Evolutionary conservation across 768 basidiomycete genomes (phyloP).

Genomic region (Tremella mesenterica): DNA sequence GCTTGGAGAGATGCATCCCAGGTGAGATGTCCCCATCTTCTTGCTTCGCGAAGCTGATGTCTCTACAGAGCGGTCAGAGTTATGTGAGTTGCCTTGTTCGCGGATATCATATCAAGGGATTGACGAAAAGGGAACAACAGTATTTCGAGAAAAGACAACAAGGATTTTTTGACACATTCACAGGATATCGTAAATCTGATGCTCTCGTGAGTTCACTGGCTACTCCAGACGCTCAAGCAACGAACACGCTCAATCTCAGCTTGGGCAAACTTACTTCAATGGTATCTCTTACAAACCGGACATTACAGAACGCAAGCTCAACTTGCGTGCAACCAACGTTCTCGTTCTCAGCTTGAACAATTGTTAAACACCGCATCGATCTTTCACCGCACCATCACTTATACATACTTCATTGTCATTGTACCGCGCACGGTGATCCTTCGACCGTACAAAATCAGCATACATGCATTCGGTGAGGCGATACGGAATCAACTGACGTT

Average conservation of each 20-base stretch:
- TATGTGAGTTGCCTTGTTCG: conserved; percentile 7
- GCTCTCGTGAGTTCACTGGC: conserved; percentile 5
- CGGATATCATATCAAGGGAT: not conserved
- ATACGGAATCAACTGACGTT: no score
- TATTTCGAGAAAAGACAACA: conserved; percentile 24
- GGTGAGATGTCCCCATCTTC: conserved; percentile 8
- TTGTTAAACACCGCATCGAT: no score
- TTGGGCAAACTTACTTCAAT: conserved; percentile 16
- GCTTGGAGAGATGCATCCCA: conserved; percentile 29
- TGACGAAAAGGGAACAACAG: conserved; percentile 24
- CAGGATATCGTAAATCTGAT: conserved; percentile 27
- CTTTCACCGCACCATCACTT: no score
- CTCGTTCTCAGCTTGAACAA: conserved; percentile 18
- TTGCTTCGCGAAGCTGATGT: not conserved
- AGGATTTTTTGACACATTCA: conserved; percentile 23
- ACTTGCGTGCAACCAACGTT: conserved; percentile 21
- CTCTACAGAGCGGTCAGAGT: conserved; percentile 19
- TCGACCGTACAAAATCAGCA: no score
- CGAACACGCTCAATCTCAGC: not conserved
- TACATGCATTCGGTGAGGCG: no score
- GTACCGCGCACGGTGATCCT: no score
- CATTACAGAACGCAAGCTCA: conserved; percentile 5
- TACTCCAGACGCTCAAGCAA: not conserved
- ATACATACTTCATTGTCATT: no score
- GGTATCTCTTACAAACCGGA: conserved; percentile 21